phyloP scores from a whole-genome alignment of 495 filamentous ascomycete species.

The Penicillium steckii region DNA sequence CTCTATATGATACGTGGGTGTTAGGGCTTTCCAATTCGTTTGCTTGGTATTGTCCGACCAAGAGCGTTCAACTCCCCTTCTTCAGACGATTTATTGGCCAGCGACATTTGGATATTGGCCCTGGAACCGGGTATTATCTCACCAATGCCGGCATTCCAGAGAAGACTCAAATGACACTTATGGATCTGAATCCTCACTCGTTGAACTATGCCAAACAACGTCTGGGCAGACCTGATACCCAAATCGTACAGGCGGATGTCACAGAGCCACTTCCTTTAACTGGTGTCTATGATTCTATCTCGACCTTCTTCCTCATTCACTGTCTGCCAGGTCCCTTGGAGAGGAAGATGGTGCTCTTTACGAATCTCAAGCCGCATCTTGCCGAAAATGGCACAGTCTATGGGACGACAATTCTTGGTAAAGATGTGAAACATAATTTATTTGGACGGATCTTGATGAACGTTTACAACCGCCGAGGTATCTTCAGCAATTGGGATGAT shows the following conservation, averaged over 20 bases:
- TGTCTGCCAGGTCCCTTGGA: constrained; percentile 30
- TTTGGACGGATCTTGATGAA: constrained; percentile 1
- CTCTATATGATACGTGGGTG: constrained; percentile 32
- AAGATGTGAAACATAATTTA: constrained; percentile 3
- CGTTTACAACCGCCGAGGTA: background rate
- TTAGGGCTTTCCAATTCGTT: constrained; percentile 29
- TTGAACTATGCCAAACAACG: background rate
- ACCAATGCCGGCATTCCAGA: background rate
- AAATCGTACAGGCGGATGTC: constrained; percentile 1
- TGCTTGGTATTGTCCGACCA: constrained; percentile 33
- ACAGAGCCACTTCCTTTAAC: background rate
- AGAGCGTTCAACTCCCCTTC: constrained; percentile 31
- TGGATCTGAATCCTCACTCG: constrained; percentile 2
- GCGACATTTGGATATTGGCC: constrained; percentile 40
- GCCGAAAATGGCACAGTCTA: constrained; percentile 30
- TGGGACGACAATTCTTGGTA: constrained; percentile 34
- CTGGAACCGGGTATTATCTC: constrained; percentile 37
- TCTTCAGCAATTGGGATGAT: constrained; percentile 6
- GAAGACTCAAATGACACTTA: background rate
- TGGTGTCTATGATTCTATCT: constrained; percentile 25
- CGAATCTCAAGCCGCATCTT: constrained; percentile 20
- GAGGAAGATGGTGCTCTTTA: constrained; percentile 19
- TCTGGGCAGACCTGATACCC: background rate
- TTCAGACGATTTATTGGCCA: constrained; percentile 29
- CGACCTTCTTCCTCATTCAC: constrained; percentile 40